These are phyloP conservation scores for Nakazawaea ishiwadae DNA, from an alignment of 805 yeast genomes.

Conservation along the genomic window DNA sequence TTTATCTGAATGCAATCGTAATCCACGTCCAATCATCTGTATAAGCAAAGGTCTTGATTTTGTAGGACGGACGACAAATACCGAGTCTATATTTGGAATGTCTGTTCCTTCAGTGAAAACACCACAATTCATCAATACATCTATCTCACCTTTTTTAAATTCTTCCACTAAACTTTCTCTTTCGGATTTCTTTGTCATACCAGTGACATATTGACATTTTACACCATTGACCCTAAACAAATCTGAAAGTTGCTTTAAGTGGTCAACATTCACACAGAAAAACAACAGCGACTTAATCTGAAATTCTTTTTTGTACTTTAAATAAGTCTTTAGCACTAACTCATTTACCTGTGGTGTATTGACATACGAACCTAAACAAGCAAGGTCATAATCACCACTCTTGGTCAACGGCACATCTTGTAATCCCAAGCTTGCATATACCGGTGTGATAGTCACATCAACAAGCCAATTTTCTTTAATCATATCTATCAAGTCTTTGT, in stretches of 20 bases:
- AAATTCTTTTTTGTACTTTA: conserved; percentile 35
- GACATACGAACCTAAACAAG: conserved; percentile 47
- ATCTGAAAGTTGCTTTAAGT: conserved; percentile 50
- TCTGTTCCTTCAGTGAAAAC: conserved; percentile 95
- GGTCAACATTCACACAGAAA: conserved; percentile 73
- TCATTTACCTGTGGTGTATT: conserved; percentile 52
- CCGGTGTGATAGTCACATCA: conserved; percentile 60
- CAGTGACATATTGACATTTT: conserved; percentile 67
- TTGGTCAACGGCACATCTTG: conserved; percentile 20
- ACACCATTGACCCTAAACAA: conserved; percentile 56
- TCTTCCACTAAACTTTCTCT: conserved; percentile 49
- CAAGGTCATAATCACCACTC: conserved; percentile 50
- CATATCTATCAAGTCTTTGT: conserved; percentile 61
- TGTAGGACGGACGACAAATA: conserved; percentile 78
- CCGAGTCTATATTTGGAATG: conserved; percentile 81
- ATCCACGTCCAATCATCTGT: conserved; percentile 92
- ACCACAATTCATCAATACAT: conserved; percentile 81
- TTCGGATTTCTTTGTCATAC: conserved; percentile 49
- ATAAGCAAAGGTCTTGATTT: conserved; percentile 62
- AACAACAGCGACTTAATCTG: conserved; percentile 59
- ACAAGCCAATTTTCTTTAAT: conserved; percentile 64
- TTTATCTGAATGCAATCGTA: conserved; percentile 61
- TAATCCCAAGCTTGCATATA: conserved; percentile 34
- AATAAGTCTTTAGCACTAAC: conserved; percentile 48
- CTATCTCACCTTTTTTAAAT: conserved; percentile 57